These are phyloP conservation scores for Yamadazyma dendronema DNA, from an alignment of 1,139 yeast species.

Conservation along the genomic window DNA sequence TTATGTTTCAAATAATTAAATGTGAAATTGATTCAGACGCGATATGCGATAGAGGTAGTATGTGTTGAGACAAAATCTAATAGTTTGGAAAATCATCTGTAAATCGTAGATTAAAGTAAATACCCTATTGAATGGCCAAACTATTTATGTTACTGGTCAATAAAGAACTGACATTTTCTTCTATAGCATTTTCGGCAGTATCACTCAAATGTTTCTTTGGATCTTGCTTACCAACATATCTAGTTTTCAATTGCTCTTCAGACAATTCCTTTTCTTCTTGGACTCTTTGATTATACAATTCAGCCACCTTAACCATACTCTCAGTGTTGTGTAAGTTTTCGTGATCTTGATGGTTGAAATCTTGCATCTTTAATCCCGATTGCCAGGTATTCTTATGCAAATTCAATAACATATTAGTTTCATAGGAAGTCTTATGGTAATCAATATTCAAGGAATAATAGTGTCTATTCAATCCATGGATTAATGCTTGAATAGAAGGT, in stretches of 20 bases:
- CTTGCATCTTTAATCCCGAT: constrained; percentile 77
- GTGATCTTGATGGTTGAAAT: constrained; percentile 77
- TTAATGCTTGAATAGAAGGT: constrained; percentile 96
- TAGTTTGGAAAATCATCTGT: too few relatives aligned
- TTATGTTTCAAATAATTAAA: not conserved
- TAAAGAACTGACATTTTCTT: constrained; percentile 84
- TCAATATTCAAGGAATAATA: constrained; percentile 94
- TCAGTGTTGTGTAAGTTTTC: constrained; percentile 71
- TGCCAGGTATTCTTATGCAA: constrained; percentile 97
- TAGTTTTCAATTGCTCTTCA: constrained; percentile 87
- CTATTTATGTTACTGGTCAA: constrained; percentile 88
- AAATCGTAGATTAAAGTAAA: not conserved
- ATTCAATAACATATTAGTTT: constrained; percentile 90
- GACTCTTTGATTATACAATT: constrained; percentile 85
- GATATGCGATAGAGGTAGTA: too few relatives aligned
- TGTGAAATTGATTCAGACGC: constrained; percentile 1
- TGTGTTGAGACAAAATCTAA: too few relatives aligned
- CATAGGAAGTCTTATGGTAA: constrained; percentile 88
- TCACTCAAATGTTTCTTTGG: constrained; percentile 96
- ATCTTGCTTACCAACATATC: constrained; percentile 97
- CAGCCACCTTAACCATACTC: constrained; percentile 86
- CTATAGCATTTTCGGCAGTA: constrained; percentile 81
- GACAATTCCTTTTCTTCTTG: constrained; percentile 87
- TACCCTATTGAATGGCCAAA: constrained; percentile 62
- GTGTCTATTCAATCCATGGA: constrained; percentile 96